Evolutionary conservation across 163 green algal species (phyloP), one percentile per base, ranked within the genome.

Genomic region (Chloromonas sp.): DNA sequence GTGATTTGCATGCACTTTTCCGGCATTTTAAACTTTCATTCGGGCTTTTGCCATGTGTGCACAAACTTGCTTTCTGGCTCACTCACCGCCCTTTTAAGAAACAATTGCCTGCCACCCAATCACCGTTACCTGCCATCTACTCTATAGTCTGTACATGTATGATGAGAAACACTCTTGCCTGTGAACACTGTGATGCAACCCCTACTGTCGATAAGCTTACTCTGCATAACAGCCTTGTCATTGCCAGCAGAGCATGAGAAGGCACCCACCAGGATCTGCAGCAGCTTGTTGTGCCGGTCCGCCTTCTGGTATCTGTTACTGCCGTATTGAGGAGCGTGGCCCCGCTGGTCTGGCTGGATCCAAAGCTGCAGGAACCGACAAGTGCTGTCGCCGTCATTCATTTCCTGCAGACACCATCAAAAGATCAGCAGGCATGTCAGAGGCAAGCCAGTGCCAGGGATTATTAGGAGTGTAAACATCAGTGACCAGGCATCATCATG

Each of bases 321-420:
- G 82, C 94, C 94, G 83, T 97, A 97, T 87, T 96, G 91, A 1
- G 94, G 94, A 14, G 70, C 82, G 87, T 94, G 91, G 2, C 92
- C 93, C 0, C 81, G 82, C n/a, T 81, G 82, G 83, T 96, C 93
- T 14, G 94, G 94, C 15, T 84, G 96, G 36, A 97, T 74, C 93
- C 94, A 96, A 0, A 96, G 74, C 84, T 97, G 92, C 59, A 93
- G 61, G 83, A 89, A 90, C 58, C 88, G 80, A 79, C 87, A 93
- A 0, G 83, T 84, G 0, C 89, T 81, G 14, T 13, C 59, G 59
- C 61, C n/a, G 58, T 96, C 92, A 84, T 97, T 97, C 93, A 96
- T 94, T 82, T 97, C 94, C 88, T 94, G 87, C 71, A 81, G 13
- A 13, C 5, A 74, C 66, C 5, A 74, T 11, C 5, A 5, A 5